Evolutionary conservation across 2,329 filamentous ascomycete species (phyloP).

Genomic region (Trichothecium roseum): DNA sequence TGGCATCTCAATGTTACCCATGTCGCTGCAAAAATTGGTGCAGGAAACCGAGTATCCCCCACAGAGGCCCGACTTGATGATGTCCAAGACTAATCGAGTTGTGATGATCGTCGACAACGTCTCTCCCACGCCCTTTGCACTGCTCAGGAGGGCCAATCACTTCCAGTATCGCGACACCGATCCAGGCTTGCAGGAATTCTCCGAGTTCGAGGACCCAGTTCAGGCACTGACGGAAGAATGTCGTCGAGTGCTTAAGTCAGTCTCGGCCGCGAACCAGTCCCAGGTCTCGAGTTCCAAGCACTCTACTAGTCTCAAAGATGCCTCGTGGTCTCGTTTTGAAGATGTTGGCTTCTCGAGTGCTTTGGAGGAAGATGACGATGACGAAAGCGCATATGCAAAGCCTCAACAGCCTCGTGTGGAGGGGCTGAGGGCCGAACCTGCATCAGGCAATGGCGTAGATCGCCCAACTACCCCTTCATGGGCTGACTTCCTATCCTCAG

Average conservation of each 20-base stretch:
- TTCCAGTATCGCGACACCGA: conserved; percentile 94
- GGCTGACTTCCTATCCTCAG: conserved; percentile 94
- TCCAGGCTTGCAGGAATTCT: conserved; percentile 71
- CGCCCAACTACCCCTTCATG: conserved; percentile 93
- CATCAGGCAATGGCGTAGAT: conserved; percentile 58
- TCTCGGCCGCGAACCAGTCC: conserved; percentile 82
- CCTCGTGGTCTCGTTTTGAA: conserved; percentile 94
- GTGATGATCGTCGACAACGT: conserved; percentile 95
- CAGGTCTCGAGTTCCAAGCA: conserved; percentile 60
- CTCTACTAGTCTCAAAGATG: conserved; percentile 66
- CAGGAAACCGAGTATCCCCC: conserved; percentile 94
- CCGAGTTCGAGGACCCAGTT: conserved; percentile 81
- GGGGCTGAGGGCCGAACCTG: conserved; percentile 54
- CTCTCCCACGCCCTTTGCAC: conserved; percentile 85
- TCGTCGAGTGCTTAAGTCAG: conserved; percentile 76
- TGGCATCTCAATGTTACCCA: conserved; percentile 76
- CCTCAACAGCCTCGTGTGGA: conserved; percentile 26
- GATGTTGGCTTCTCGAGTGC: conserved; percentile 81
- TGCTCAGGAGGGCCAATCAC: conserved; percentile 82
- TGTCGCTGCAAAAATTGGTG: conserved; percentile 82
- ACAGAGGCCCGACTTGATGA: conserved; percentile 63
- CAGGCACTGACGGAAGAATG: conserved; percentile 88
- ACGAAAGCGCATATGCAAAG: conserved; percentile 34
- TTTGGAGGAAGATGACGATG: conserved; percentile 60
- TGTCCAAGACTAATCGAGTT: conserved; percentile 74